A percentile compares a stretch with the other conserved stretches of the same genome.
Conservation (phyloP, 208 protist species). For the Porcisia deanei region DNA sequence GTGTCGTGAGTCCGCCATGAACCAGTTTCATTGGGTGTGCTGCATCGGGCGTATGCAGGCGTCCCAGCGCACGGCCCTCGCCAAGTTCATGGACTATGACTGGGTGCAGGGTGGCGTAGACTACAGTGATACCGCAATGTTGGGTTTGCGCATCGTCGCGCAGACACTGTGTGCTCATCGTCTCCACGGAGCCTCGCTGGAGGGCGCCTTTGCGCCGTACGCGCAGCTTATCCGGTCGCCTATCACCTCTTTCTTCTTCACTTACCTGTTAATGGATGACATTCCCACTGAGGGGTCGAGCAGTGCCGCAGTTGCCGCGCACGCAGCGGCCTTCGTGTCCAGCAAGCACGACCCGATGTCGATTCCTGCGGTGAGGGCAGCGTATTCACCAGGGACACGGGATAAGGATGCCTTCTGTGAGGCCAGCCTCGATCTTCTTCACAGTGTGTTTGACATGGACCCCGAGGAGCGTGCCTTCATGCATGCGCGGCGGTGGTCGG, state of each 20-base stretch:
- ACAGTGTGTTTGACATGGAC: slow-evolving; percentile 37
- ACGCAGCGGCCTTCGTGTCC: slow-evolving; percentile 10
- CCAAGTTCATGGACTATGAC: slow-evolving; percentile 37
- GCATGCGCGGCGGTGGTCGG: slow-evolving; percentile 36
- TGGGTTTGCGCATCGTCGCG: slow-evolving; percentile 57
- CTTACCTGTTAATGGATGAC: slow-evolving; percentile 48
- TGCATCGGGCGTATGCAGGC: slow-evolving; percentile 52
- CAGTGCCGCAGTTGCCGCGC: slow-evolving; percentile 9
- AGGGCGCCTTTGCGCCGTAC: slow-evolving; percentile 41
- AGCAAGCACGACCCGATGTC: slow-evolving; percentile 29
- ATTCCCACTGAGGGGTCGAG: slow-evolving; percentile 3
- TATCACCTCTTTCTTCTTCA: slow-evolving; percentile 57
- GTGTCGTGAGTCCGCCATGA: slow-evolving; percentile 53
- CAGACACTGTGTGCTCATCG: slow-evolving; percentile 44
- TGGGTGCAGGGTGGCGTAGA: slow-evolving; percentile 71
- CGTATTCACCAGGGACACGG: slow-evolving; percentile 19
- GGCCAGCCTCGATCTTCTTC: slow-evolving; percentile 32
- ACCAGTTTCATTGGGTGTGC: slow-evolving; percentile 41
- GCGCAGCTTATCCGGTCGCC: slow-evolving; percentile 55
- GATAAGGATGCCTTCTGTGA: slow-evolving; percentile 38
- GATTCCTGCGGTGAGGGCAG: slow-evolving; percentile 13
- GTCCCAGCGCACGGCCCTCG: slow-evolving; percentile 34
- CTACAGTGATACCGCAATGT: slow-evolving; percentile 69
- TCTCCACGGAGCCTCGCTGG: slow-evolving; percentile 27
- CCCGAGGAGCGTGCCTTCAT: slow-evolving; percentile 41